Evolutionary conservation across 2,329 filamentous ascomycete species (phyloP).

Genomic region (Neurospora sp.): DNA sequence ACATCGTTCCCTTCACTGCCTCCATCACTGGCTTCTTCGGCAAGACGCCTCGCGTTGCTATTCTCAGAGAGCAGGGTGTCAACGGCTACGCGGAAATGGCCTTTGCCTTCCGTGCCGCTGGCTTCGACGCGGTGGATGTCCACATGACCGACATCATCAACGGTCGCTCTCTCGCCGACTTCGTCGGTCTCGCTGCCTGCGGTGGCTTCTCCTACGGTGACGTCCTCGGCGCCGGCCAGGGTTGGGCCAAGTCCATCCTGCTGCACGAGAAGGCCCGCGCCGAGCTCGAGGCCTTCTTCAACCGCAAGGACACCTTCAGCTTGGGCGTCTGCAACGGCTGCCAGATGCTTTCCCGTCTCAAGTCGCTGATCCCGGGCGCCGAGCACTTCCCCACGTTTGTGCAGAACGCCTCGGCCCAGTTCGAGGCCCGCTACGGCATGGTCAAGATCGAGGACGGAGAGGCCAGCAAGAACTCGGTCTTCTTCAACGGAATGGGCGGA

Average conservation of each 20-base stretch:
- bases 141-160: constrained; percentile 92
- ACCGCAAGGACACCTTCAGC: constrained; percentile 78
- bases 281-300: constrained; percentile 80
- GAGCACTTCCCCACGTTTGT: constrained; percentile 79
- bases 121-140: constrained; percentile 85
- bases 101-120: constrained; percentile 84
- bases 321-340: constrained; percentile 97
- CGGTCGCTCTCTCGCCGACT: constrained; percentile 69
- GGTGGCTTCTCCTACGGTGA: constrained; percentile 91
- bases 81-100: constrained; percentile 98
- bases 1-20: constrained; percentile 58
- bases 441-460: constrained; percentile 57
- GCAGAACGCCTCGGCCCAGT: constrained; percentile 76
- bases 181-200: constrained; percentile 85
- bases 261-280: constrained; percentile 66
- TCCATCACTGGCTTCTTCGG: constrained; percentile 49
- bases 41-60: constrained; percentile 66
- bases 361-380: constrained; percentile 78
- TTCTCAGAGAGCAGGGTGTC: constrained; percentile 89
- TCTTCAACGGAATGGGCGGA: constrained; percentile 80
- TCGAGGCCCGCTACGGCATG: constrained; percentile 83
- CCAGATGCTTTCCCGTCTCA: constrained; percentile 82
- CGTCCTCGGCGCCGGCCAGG: constrained; percentile 86
- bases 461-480: constrained; percentile 53
- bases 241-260: constrained; percentile 91